phyloP scores from a whole-genome alignment of 768 basidiomycete genomes.

The Peribolospora baueri region DNA sequence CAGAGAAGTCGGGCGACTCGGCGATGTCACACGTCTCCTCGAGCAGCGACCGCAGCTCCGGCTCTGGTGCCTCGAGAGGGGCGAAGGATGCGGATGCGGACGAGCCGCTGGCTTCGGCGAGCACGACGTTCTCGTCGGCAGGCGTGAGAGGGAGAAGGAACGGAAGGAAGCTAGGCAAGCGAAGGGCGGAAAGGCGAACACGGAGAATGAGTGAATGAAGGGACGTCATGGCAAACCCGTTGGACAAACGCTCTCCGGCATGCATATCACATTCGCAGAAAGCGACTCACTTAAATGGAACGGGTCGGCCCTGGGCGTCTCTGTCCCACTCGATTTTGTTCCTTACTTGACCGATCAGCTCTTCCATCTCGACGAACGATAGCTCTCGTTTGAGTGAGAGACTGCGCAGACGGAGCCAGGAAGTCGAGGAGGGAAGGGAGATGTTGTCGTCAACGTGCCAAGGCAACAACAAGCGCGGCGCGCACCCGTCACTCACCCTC shows the following conservation, averaged over 20 bases:
- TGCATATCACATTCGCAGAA: background rate
- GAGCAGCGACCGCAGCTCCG: conserved; percentile 38
- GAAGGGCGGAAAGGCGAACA: conserved; percentile 1
- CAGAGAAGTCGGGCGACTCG: conserved; percentile 40
- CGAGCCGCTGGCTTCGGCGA: conserved; percentile 24
- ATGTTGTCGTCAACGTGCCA: background rate
- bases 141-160: conserved; percentile 51
- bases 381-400: conserved; percentile 63
- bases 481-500: conserved; percentile 32
- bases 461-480: background rate
- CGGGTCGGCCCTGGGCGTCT: conserved; percentile 32
- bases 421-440: background rate
- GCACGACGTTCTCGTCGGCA: conserved; percentile 41
- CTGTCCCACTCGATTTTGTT: conserved; percentile 39
- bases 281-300: conserved; percentile 13
- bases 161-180: conserved; percentile 35
- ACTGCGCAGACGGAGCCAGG: conserved; percentile 21
- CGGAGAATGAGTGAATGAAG: conserved; percentile 10
- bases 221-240: conserved; percentile 29
- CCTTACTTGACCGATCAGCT: conserved; percentile 47
- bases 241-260: conserved; percentile 23
- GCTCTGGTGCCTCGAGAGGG: conserved; percentile 21
- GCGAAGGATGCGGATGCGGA: conserved; percentile 16
- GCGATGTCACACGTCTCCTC: conserved; percentile 42
- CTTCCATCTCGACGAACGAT: conserved; percentile 40